phyloP scores from a whole-genome alignment of 345 rosid genomes.

The Kandelia obovata region DNA sequence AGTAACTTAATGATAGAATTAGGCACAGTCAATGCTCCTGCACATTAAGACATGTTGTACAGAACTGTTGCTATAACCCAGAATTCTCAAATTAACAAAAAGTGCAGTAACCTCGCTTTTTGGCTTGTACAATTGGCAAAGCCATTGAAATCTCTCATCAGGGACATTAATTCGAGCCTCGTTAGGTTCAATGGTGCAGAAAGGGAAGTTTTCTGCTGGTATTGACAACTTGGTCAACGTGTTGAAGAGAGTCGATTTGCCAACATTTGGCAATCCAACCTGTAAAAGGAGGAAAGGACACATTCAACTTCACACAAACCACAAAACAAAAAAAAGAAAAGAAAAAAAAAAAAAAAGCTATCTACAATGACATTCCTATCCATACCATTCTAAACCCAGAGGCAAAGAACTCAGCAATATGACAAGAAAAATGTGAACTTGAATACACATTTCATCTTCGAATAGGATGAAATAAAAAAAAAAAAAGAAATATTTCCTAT shows the following conservation, averaged over 20 bases:
- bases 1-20: too few relatives aligned
- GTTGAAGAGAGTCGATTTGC: slow-evolving; percentile 95
- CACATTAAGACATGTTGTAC: too few relatives aligned
- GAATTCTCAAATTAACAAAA: too few relatives aligned
- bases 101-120: slow-evolving; percentile 60
- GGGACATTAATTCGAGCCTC: slow-evolving; percentile 92
- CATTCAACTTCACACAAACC: not conserved
- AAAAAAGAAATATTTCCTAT: not conserved
- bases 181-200: slow-evolving; percentile 95
- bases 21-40: too few relatives aligned
- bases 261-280: slow-evolving; percentile 98
- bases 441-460: not conserved
- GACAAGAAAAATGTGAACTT: too few relatives aligned
- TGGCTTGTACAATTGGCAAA: slow-evolving; percentile 75
- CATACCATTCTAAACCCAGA: too few relatives aligned
- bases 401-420: too few relatives aligned
- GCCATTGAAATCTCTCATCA: slow-evolving; percentile 94
- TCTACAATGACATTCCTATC: too few relatives aligned
- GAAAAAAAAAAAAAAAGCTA: not conserved
- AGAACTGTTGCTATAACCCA: too few relatives aligned
- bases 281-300: slow-evolving; percentile 17
- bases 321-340: not conserved
- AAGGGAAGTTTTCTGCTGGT: slow-evolving; percentile 98
- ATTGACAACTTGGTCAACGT: slow-evolving; percentile 87
- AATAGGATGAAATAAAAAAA: not conserved